These are phyloP conservation scores for Kodamaea sp. DNA, from an alignment of 1,139 yeast species.

Conservation along the genomic window DNA sequence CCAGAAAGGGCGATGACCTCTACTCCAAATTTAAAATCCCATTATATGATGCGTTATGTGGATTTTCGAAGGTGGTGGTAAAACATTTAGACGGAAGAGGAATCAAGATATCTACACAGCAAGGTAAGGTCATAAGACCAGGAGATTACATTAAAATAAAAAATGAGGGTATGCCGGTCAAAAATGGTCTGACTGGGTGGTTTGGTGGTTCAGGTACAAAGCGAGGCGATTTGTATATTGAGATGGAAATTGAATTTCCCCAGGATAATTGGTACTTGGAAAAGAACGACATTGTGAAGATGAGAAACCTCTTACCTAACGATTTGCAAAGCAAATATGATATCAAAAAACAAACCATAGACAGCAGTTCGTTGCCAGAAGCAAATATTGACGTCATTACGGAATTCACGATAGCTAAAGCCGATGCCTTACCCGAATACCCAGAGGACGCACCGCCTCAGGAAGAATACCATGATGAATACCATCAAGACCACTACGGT, in stretches of 20 bases:
- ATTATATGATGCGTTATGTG: conserved; percentile 79
- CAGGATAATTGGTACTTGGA: conserved; percentile 78
- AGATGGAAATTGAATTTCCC: conserved; percentile 78
- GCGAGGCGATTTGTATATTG: conserved; percentile 76
- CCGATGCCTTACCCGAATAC: conserved; percentile 38
- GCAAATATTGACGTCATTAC: conserved; percentile 44
- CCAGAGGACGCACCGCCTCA: conserved; percentile 22
- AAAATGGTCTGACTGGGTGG: conserved; percentile 36
- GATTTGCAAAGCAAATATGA: conserved; percentile 27
- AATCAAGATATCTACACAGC: conserved; percentile 61
- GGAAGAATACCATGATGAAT: conserved; percentile 15
- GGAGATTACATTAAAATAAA: conserved; percentile 66
- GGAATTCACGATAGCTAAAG: conserved; percentile 38
- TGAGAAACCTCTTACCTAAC: conserved; percentile 58
- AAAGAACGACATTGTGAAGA: conserved; percentile 54
- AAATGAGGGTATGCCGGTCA: conserved; percentile 86
- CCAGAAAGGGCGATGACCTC: conserved; percentile 65
- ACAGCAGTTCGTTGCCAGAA: conserved; percentile 28
- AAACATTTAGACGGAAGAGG: conserved; percentile 83
- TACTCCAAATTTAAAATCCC: conserved; percentile 61
- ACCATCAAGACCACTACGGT: conserved; percentile 15
- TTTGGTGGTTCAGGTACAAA: conserved; percentile 26
- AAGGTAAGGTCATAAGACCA: conserved; percentile 80
- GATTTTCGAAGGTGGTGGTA: conserved; percentile 68
- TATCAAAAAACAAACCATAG: conserved; percentile 25